Evolutionary conservation across 345 rosid species (phyloP), one percentile per base, ranked within the genome.

Genomic region (Gossypium rotundifolium): DNA sequence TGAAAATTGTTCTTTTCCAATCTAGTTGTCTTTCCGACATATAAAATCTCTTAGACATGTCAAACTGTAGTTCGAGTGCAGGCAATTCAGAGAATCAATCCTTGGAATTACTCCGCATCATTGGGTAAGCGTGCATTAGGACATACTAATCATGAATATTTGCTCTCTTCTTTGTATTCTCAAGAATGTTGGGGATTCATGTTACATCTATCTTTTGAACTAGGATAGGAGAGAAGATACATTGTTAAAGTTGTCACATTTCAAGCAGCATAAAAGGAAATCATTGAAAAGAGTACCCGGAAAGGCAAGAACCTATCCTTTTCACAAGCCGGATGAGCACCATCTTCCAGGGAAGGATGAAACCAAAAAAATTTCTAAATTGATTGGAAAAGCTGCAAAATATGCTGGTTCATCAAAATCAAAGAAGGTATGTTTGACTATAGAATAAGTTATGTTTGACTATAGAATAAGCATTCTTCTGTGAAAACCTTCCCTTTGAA

Each of bases 171-270:
- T 27, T 54, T 22, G 16, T 76, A 16, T 65, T 61, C 42, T 73
- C 66, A 14, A 65, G 54, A 40, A 74, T 74, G 20, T 71, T 63
- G 65, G 14, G 75, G 65, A 70, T 80, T 76, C 66, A 48, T 44
- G 12, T 61, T 62, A 73, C n/a, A 27, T 53, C 42, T 42, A n/a
- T 76, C 79, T 78, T 23, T 86, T 74, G 78, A 25, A 77, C 84
- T 84, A 96, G 99, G 99, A 86, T 82, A 88, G 97, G 86, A 91
- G 98, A 83, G 99, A 96, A 83, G 99, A 96, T 86, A 90, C 98
- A 66, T 58, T 82, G 75, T 85, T 96, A 79, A 75, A 90, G 86
- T 84, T 93, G 80, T 80, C 90, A 64, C 94, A 96, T 81, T 96
- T 93, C 83, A 91, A 87, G 81, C 86, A 88, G 81, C 99, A 93